Percentiles rank a stretch among this genome's conserved stretches.
These are phyloP conservation scores for Melaleuca alternifolia DNA, from an alignment of 345 rosid genomes.

Conservation along the genomic window DNA sequence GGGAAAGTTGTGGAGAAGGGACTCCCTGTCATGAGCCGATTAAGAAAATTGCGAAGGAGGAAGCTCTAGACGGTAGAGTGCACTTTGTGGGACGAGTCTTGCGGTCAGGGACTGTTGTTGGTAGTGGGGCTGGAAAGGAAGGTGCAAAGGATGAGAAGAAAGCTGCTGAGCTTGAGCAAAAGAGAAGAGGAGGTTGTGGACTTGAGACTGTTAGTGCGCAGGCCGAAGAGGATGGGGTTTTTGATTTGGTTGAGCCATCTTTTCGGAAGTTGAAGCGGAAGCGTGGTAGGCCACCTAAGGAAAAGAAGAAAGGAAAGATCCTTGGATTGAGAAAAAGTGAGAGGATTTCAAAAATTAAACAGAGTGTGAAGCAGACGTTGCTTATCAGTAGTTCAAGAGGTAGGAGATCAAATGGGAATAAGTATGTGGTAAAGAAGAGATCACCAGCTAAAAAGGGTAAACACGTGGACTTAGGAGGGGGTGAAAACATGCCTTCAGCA, in stretches of 20 bases:
- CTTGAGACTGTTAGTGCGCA: background rate
- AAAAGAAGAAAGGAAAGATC: conserved; percentile 3
- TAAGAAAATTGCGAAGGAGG: conserved; percentile 9
- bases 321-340: conserved; percentile 13
- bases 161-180: background rate
- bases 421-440: conserved; percentile 4
- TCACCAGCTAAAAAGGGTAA: conserved; percentile 7
- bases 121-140: conserved; percentile 2
- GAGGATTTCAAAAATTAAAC: conserved; percentile 3
- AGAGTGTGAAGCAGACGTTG: conserved; percentile 6
- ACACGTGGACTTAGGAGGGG: conserved; percentile 3
- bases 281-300: conserved; percentile 22
- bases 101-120: conserved; percentile 14
- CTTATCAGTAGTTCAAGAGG: conserved; percentile 8
- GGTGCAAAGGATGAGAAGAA: background rate
- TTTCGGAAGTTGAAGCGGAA: background rate
- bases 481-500: background rate
- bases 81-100: conserved; percentile 30
- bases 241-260: background rate
- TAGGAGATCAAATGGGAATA: conserved; percentile 1
- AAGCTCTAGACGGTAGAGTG: conserved; percentile 1
- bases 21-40: conserved; percentile 7
- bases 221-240: background rate
- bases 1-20: conserved; percentile 4
- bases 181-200: background rate